Conservation (phyloP, 768 basidiomycete genomes). For the Cyclocybe cylindracea region DNA sequence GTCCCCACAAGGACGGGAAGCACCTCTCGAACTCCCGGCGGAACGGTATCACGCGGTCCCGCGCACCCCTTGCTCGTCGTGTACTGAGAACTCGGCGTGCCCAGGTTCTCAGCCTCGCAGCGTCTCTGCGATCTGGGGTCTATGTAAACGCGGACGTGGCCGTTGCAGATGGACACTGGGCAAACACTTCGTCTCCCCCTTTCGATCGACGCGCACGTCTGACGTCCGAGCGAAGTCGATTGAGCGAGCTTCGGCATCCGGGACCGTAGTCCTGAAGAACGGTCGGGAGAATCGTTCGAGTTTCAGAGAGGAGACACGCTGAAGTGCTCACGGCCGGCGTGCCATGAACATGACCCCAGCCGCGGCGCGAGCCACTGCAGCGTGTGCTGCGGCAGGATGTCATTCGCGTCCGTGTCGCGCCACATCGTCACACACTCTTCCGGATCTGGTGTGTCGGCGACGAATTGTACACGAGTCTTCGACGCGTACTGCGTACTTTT, state of each 20-base stretch:
- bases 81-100: constrained; percentile 56
- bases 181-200: constrained; percentile 39
- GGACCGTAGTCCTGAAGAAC: constrained; percentile 37
- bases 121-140: constrained; percentile 48
- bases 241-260: constrained; percentile 52
- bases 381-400: constrained; percentile 55
- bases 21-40: constrained; percentile 44
- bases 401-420: constrained; percentile 56
- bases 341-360: constrained; percentile 58
- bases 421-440: constrained; percentile 49
- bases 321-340: constrained; percentile 45
- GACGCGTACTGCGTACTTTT: constrained; percentile 55
- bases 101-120: constrained; percentile 44
- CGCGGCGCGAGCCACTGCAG: constrained; percentile 47
- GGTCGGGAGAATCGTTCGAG: constrained; percentile 17
- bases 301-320: constrained; percentile 20
- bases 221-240: constrained; percentile 46
- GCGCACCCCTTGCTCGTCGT: constrained; percentile 47
- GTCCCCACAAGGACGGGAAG: constrained; percentile 55
- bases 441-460: constrained; percentile 24
- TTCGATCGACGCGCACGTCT: constrained; percentile 44
- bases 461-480: constrained; percentile 30
- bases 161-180: constrained; percentile 39
- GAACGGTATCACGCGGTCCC: constrained; percentile 46
- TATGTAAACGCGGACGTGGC: constrained; percentile 53